Percentiles rank a stretch among this genome's conserved stretches.
Evolutionary conservation across 768 basidiomycete genomes (phyloP).

Genomic region (Rubroboletus pulcherrimus): DNA sequence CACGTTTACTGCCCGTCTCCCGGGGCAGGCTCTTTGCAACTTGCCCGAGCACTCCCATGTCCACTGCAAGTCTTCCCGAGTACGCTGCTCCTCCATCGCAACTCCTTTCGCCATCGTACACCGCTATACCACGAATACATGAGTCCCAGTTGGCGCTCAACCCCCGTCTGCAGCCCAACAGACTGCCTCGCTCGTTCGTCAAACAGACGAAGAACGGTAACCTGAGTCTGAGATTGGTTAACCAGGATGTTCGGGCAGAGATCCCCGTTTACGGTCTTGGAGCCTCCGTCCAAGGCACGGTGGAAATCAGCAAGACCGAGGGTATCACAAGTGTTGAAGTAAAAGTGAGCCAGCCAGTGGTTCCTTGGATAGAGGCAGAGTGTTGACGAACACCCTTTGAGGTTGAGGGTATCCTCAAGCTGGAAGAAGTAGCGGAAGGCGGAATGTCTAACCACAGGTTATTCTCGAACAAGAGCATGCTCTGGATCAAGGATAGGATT

Average conservation of each 20-base stretch:
- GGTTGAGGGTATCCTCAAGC: conserved; percentile 57
- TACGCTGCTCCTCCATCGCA: conserved; percentile 39
- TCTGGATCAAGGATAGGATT: conserved; percentile 54
- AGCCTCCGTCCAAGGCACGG: conserved; percentile 49
- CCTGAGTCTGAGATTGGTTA: conserved; percentile 46
- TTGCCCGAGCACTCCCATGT: conserved; percentile 41
- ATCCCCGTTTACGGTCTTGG: conserved; percentile 59
- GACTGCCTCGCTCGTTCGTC: conserved; percentile 47
- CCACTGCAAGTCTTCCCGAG: conserved; percentile 49
- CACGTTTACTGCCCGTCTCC: conserved; percentile 19
- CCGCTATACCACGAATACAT: conserved; percentile 48
- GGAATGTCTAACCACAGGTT: conserved; percentile 52
- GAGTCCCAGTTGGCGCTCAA: conserved; percentile 53
- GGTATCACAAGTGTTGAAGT: conserved; percentile 59
- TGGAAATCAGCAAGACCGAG: conserved; percentile 54
- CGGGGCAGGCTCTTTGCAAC: conserved; percentile 1
- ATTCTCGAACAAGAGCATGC: conserved; percentile 46
- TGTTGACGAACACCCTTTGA: conserved; percentile 21
- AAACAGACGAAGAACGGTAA: conserved; percentile 58
- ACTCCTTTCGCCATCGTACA: conserved; percentile 47
- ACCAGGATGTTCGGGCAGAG: conserved; percentile 46
- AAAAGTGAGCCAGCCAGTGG: conserved; percentile 41
- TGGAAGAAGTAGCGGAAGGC: conserved; percentile 67
- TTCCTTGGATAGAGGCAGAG: not conserved
- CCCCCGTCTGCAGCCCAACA: conserved; percentile 33